Conservation (phyloP, 2,329 filamentous ascomycete genomes). For the Geosmithia flava region DNA sequence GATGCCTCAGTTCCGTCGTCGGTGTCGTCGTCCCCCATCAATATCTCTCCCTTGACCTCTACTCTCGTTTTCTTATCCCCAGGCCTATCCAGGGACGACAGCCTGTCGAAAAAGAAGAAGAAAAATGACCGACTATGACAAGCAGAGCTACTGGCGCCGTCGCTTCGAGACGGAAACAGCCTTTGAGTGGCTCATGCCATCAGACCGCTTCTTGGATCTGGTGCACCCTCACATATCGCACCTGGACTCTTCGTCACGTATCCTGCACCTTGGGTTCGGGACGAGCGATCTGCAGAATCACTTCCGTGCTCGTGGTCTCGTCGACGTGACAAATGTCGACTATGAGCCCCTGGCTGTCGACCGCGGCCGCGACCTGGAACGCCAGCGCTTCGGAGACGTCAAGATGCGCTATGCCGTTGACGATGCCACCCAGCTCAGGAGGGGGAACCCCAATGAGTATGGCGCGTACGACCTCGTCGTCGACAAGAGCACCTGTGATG, state of each 20-base stretch:
- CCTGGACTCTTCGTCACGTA: conserved; percentile 13
- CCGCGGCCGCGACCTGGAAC: conserved; percentile 27
- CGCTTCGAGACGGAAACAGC: conserved; percentile 30
- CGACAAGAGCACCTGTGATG: conserved; percentile 37
- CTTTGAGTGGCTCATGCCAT: conserved; percentile 36
- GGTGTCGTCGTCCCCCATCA: not conserved
- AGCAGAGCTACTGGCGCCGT: conserved; percentile 35
- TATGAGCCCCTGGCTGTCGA: conserved; percentile 34
- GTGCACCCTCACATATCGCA: conserved; percentile 22
- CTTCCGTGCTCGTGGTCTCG: conserved; percentile 28
- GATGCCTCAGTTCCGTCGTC: not conserved
- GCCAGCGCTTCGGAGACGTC: conserved; percentile 27
- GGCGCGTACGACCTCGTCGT: conserved; percentile 26
- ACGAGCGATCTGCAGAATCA: conserved; percentile 37
- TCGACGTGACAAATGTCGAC: conserved; percentile 32
- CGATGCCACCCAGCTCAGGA: conserved; percentile 26
- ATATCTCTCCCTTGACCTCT: not conserved
- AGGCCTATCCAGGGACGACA: not conserved
- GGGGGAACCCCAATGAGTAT: not conserved
- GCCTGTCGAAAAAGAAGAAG: no score
- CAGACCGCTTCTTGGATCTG: conserved; percentile 24
- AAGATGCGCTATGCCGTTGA: conserved; percentile 28
- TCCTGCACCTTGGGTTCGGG: conserved; percentile 35
- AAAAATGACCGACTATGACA: conserved; percentile 25
- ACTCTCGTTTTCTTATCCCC: not conserved